Evolutionary conservation across 352 stramenopile species (phyloP), one percentile per base, ranked within the genome.

Genomic region (Phytophthora ramorum): DNA sequence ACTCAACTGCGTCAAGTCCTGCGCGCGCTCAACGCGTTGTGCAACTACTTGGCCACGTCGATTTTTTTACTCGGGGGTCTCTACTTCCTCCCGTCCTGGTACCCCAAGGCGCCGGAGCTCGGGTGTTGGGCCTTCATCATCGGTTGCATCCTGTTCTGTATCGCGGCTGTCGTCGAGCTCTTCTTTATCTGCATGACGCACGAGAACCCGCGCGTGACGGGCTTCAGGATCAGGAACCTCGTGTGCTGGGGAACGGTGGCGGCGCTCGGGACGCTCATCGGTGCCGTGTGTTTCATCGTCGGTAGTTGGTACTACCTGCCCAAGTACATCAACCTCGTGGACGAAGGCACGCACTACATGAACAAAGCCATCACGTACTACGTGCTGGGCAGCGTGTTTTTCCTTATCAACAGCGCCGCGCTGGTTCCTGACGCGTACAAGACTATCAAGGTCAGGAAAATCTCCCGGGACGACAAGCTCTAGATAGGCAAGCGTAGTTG

Each of bases 281-380:
- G 87, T 28, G 83, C 83, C 7, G 34, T 91, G 34, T 67, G 85
- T 17, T 95, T 95, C 74, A 91, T 90, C 58, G 61, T 92, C 37
- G 87, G 87, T 38, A 91, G 79, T 63, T 93, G 76, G 69, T 95
- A 80, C 78, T 95, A 93, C 78, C 82, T 95, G 7, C 87, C 87
- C 54, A 65, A 71, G 46, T 95, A 87, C 64, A 90, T 93, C 38
- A 81, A 80, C 17, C 69, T 69, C 40, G 75, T 90, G 24, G 83
- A 91, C 58, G 56, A 75, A 3, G 71, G 79, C 19, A 82, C 75
- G 34, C 60, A 83, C 67, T 90, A 90, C 75, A 89, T 89, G 78
- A 87, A 92, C 78, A 78, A 79, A 58, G 76, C 81, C 43, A 91
- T 91, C 63, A 89, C 83, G 41, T 87, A 75, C 67, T 95, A 90